Base-by-base conservation (phyloP, 2,329 filamentous ascomycete species). In the Fusarium sambucinum region DNA sequence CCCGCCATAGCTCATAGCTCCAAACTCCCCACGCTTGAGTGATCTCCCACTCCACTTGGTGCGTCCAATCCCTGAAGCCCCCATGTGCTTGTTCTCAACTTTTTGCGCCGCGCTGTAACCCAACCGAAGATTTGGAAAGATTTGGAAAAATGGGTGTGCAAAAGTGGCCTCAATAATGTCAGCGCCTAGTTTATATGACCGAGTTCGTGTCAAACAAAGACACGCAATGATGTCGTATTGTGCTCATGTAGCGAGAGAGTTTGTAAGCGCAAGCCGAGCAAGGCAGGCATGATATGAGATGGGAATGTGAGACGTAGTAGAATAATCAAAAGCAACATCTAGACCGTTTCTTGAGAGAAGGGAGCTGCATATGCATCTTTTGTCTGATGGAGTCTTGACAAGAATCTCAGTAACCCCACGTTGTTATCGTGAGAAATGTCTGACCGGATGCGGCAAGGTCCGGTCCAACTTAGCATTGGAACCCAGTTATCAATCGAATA, bases 1-100 rank as follows among this genome's bases (percentile, higher is more conserved):
- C 71, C 71, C 71, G 69, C 68, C 58, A 70, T 65, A 74, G 71
- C 71, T 73, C 64, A 35, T 50, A 50, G 47, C 47, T 51, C 47
- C 32, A 50, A 50, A 27, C 32, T 50, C 61, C 71, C 71, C 66
- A 70, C 68, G 67, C 69, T 55, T 65, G 67, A 64, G 47, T 63
- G 63, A 73, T 72, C 57, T 63, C 50, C 58, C 29, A 21, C 57
- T 64, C 59, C 61, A 64, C 59, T 69, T 66, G 35, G 58, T 48
- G 59, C 54, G 16, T 51, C 53, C n/a, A 52, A 61, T 66, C 58
- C 52, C 27, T 67, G 63, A 19, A 41, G 33, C 21, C 38, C 52
- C 44, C 59, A 63, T 57, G 33, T 63, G 44, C 53, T 52, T 64
- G 59, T 64, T 46, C 46, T 55, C 57, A 55, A 61, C 33, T 29